phyloP scores from a whole-genome alignment of 106 monocot genomes.

The Narthecium ossifragum region DNA sequence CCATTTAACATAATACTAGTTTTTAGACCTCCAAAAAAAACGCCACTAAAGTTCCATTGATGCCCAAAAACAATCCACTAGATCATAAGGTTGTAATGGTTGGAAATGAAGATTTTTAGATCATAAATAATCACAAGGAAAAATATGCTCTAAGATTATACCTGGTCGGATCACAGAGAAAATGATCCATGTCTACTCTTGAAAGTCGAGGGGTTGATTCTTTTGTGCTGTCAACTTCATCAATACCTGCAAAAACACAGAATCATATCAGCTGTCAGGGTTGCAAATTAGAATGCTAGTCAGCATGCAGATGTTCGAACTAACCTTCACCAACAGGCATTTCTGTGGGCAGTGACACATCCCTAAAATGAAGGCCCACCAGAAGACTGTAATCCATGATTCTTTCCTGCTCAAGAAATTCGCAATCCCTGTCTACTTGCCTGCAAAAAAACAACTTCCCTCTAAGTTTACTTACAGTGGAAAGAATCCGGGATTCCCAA shows the following conservation, averaged over 20 bases:
- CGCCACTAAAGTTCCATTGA: no score
- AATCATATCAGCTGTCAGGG: conserved; percentile 4
- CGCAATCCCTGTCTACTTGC: conserved; percentile 85
- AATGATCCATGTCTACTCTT: conserved; percentile 58
- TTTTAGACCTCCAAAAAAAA: no score
- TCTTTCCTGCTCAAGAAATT: conserved; percentile 87
- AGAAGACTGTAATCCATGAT: conserved; percentile 97
- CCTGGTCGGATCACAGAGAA: conserved; percentile 54
- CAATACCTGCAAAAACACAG: conserved; percentile 29
- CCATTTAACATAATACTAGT: no score
- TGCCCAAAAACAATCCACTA: no score
- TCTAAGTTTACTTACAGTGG: no score
- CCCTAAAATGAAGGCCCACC: conserved; percentile 78
- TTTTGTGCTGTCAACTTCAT: conserved; percentile 12
- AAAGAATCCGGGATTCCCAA: no score
- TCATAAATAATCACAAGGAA: neutral
- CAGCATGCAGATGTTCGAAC: neutral
- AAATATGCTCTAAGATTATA: conserved; percentile 11
- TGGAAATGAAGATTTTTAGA: neutral
- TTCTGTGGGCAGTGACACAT: conserved; percentile 15
- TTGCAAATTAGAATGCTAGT: neutral
- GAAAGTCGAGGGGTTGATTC: conserved; percentile 52
- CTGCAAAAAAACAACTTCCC: conserved; percentile 19
- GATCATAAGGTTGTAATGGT: no score
- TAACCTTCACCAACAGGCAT: neutral